Evolutionary conservation across 441 rosid species (phyloP).

Genomic region (Adansonia grandidieri): DNA sequence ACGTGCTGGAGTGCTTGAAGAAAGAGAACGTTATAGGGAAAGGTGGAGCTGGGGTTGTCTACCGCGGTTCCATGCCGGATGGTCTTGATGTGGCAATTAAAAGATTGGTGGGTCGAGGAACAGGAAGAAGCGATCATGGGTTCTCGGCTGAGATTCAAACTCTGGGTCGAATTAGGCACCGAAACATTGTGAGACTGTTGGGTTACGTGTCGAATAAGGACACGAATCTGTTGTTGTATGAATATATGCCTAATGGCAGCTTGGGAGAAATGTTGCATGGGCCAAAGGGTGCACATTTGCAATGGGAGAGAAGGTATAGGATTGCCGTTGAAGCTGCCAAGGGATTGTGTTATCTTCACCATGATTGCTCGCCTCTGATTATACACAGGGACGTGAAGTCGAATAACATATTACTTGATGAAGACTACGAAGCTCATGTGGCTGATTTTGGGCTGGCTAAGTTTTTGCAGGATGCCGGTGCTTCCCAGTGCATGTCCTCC

Average conservation of each 20-base stretch:
- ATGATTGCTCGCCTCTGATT: constrained; percentile 86
- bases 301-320: constrained; percentile 71
- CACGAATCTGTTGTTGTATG: constrained; percentile 72
- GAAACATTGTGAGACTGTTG: constrained; percentile 76
- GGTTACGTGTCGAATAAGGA: constrained; percentile 87
- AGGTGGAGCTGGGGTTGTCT: constrained; percentile 91
- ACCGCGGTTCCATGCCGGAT: constrained; percentile 75
- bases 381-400: constrained; percentile 91
- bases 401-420: constrained; percentile 78
- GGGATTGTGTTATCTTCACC: constrained; percentile 88
- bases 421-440: constrained; percentile 85
- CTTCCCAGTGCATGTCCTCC: constrained; percentile 87
- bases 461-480: constrained; percentile 79
- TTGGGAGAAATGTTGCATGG: constrained; percentile 85
- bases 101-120: constrained; percentile 64
- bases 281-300: constrained; percentile 78
- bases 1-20: constrained; percentile 72
- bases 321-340: constrained; percentile 83
- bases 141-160: constrained; percentile 94
- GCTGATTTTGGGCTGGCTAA: constrained; percentile 96
- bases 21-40: constrained; percentile 92
- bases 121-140: constrained; percentile 72
- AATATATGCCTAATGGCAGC: constrained; percentile 90
- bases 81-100: constrained; percentile 81
- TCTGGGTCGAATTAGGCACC: constrained; percentile 75